A percentile compares a stretch with the other conserved stretches of the same genome.
These are phyloP conservation scores for Neonectria ditissima DNA, from an alignment of 2,329 filamentous ascomycete species.

Conservation along the genomic window DNA sequence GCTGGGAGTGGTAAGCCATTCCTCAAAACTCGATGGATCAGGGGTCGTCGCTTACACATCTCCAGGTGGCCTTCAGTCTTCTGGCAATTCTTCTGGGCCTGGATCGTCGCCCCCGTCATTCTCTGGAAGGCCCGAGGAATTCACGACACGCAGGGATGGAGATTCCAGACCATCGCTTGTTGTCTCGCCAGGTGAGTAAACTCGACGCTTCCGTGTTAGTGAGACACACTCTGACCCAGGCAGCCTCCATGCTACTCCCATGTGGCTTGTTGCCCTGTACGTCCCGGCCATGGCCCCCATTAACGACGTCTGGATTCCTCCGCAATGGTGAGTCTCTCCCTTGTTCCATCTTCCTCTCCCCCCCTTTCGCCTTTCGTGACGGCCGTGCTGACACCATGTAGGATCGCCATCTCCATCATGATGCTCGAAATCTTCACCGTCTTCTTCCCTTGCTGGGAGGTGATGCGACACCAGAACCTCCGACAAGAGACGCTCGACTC, in stretches of 20 bases:
- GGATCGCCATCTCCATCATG: constrained; percentile 70
- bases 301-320: constrained; percentile 68
- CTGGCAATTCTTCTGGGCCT: constrained; percentile 75
- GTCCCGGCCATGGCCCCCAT: constrained; percentile 62
- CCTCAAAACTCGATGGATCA: neutral
- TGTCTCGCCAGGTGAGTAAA: constrained; percentile 55
- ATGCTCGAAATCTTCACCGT: constrained; percentile 73
- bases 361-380: neutral
- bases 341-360: neutral
- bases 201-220: constrained; percentile 4
- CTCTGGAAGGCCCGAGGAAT: constrained; percentile 72
- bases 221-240: constrained; percentile 21
- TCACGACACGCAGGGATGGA: constrained; percentile 75
- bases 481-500: constrained; percentile 61
- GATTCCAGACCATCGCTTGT: constrained; percentile 69
- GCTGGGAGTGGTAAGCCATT: constrained; percentile 73
- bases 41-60: neutral
- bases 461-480: constrained; percentile 59
- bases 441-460: constrained; percentile 71
- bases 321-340: constrained; percentile 66
- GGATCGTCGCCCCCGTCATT: constrained; percentile 70
- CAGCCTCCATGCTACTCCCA: constrained; percentile 72
- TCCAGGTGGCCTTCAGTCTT: constrained; percentile 71
- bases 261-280: constrained; percentile 73
- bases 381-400: constrained; percentile 33